These are phyloP conservation scores for Agapanthus africanus DNA, from an alignment of 106 monocot species.

Conservation along the genomic window DNA sequence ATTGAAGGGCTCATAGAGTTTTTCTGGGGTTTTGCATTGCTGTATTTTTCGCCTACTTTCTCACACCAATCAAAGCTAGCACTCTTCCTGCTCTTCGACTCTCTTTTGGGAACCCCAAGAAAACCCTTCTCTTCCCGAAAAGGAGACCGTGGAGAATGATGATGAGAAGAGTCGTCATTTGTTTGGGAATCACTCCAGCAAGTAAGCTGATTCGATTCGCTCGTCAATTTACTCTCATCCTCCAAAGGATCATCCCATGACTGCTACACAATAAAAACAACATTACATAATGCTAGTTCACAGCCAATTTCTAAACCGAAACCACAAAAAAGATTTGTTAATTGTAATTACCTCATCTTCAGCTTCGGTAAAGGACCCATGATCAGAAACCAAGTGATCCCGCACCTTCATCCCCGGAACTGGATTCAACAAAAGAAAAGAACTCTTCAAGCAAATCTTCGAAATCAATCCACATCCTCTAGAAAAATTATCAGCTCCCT, in stretches of 20 bases:
- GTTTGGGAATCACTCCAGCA: conserved; percentile 59
- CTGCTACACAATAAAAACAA: conserved; percentile 2
- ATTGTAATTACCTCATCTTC: too few relatives aligned
- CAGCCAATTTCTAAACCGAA: neutral
- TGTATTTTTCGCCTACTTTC: conserved; percentile 23
- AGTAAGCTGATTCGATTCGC: conserved; percentile 39
- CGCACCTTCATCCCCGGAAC: conserved; percentile 28
- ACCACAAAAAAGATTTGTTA: neutral
- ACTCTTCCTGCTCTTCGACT: conserved; percentile 9
- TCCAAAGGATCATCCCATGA: conserved; percentile 40
- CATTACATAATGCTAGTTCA: neutral
- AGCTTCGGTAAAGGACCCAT: too few relatives aligned
- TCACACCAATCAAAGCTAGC: conserved; percentile 24
- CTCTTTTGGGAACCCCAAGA: conserved; percentile 31
- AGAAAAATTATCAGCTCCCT: conserved; percentile 8
- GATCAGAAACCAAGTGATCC: too few relatives aligned
- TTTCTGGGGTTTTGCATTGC: conserved; percentile 14
- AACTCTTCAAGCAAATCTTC: conserved; percentile 33
- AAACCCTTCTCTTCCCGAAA: conserved; percentile 35
- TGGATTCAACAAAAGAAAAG: conserved; percentile 41
- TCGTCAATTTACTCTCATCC: conserved; percentile 27
- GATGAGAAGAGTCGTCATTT: conserved; percentile 31
- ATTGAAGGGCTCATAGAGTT: conserved; percentile 29
- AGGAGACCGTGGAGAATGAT: conserved; percentile 26
- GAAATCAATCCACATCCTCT: conserved; percentile 55